phyloP scores from a whole-genome alignment of 345 rosid species.

The Gossypium sturtianum region DNA sequence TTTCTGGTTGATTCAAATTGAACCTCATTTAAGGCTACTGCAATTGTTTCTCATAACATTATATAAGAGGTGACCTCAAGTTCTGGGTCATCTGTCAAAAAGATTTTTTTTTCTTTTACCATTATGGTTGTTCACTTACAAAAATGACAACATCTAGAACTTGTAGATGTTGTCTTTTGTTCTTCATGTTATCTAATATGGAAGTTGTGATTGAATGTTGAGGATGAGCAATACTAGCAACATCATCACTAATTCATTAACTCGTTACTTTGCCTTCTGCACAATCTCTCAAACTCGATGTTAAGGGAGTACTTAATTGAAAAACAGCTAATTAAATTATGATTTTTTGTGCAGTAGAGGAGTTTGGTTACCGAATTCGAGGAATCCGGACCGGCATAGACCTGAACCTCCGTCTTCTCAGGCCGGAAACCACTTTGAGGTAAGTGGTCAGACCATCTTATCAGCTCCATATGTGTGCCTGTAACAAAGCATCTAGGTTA shows the following conservation, averaged over 20 bases:
- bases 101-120: no score
- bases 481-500: not conserved
- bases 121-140: no score
- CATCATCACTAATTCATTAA: not conserved
- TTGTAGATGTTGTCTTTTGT: not conserved
- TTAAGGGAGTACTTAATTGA: not conserved
- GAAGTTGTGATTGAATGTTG: not conserved
- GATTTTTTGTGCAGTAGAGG: conserved; percentile 21
- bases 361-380: conserved; percentile 18
- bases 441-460: not conserved
- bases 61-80: no score
- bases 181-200: not conserved
- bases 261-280: not conserved
- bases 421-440: conserved; percentile 12
- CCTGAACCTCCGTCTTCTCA: not conserved
- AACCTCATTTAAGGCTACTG: no score
- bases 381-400: not conserved
- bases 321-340: not conserved
- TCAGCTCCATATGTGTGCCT: not conserved
- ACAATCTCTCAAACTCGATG: not conserved
- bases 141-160: not conserved
- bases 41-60: no score
- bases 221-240: not conserved
- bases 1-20: no score
- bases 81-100: no score